Percentiles rank a stretch among this genome's conserved stretches.
Evolutionary conservation across 2,329 filamentous ascomycete genomes (phyloP).

Genomic region (Macrophomina pseudophaseolina): DNA sequence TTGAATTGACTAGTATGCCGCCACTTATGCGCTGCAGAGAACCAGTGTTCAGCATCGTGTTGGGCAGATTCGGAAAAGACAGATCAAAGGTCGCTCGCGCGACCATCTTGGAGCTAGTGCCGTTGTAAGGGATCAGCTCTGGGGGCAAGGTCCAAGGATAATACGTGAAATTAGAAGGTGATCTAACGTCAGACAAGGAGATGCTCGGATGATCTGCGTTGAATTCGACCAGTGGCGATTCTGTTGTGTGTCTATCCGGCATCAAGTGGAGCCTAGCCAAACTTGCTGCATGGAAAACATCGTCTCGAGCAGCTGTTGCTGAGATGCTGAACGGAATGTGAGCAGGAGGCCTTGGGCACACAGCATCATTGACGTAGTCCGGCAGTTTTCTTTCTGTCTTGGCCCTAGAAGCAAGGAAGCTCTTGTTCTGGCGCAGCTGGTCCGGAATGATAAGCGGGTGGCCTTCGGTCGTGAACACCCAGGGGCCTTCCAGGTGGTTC

Average conservation of each 20-base stretch:
- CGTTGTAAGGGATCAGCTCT: conserved; percentile 74
- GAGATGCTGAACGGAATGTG: conserved; percentile 74
- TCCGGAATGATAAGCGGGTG: conserved; percentile 86
- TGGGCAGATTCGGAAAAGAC: conserved; percentile 65
- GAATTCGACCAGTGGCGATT: conserved; percentile 61
- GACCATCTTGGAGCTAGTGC: conserved; percentile 74
- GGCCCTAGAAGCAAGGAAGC: conserved; percentile 4
- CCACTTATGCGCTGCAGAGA: conserved; percentile 63
- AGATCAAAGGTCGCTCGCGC: conserved; percentile 74
- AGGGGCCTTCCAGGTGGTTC: conserved; percentile 83
- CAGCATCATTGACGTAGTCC: conserved; percentile 39
- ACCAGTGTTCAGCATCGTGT: conserved; percentile 52
- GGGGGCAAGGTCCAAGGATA: conserved; percentile 92
- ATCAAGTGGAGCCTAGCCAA: conserved; percentile 81
- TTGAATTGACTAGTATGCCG: conserved; percentile 64
- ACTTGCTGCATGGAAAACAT: conserved; percentile 88
- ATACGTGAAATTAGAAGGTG: conserved; percentile 77
- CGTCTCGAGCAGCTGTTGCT: conserved; percentile 75
- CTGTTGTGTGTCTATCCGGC: conserved; percentile 62
- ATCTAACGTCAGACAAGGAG: conserved; percentile 59
- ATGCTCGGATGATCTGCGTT: conserved; percentile 61
- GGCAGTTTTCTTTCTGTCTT: conserved; percentile 9
- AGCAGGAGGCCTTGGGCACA: conserved; percentile 69
- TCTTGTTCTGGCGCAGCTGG: conserved; percentile 36
- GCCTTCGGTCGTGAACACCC: conserved; percentile 94